Evolutionary conservation across 164 flowering plant species (phyloP).

Genomic region (Euptelea pleiosperma): DNA sequence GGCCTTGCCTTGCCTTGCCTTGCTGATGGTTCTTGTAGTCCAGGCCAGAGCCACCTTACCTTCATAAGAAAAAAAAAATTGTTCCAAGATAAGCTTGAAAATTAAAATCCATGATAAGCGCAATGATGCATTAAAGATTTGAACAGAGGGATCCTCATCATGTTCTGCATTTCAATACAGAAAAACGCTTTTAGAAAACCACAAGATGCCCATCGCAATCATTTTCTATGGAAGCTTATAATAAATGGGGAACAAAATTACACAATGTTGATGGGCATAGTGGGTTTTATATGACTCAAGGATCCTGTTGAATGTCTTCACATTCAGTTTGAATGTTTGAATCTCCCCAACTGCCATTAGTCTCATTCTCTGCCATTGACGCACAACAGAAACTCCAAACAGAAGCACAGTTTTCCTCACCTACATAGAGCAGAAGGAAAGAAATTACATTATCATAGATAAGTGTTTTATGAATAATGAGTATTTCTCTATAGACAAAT

Average conservation of each 20-base stretch:
- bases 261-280: neutral
- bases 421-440: constrained; percentile 29
- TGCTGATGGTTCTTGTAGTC: too few relatives aligned
- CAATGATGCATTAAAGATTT: neutral
- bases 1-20: too few relatives aligned
- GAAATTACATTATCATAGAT: neutral
- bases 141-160: neutral
- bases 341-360: constrained; percentile 17
- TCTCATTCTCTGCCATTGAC: constrained; percentile 21
- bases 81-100: neutral
- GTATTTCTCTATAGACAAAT: too few relatives aligned
- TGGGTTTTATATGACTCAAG: constrained; percentile 1
- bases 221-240: too few relatives aligned
- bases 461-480: too few relatives aligned
- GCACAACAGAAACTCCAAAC: constrained; percentile 64
- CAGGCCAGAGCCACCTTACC: too few relatives aligned
- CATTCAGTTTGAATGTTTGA: constrained; percentile 8
- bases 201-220: neutral
- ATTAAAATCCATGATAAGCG: neutral
- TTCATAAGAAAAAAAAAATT: too few relatives aligned
- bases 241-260: neutral
- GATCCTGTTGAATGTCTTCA: constrained; percentile 18
- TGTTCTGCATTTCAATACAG: neutral
- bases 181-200: neutral
- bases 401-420: constrained; percentile 74